phyloP scores from a whole-genome alignment of 2,329 filamentous ascomycete genomes.

The Pseudogymnoascus sp. region DNA sequence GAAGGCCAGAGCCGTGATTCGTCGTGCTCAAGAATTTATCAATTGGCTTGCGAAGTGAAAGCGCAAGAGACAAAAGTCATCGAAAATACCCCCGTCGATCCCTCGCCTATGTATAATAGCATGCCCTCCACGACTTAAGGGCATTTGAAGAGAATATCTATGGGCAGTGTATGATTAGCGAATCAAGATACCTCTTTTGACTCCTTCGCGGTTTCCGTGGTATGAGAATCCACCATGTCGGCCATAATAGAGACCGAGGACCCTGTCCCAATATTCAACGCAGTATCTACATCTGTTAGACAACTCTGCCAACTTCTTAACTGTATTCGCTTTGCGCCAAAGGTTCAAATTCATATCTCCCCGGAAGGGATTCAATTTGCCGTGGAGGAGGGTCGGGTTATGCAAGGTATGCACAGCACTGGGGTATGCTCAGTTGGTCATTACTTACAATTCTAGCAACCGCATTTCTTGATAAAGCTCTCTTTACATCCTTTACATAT shows the following conservation, averaged over 20 bases:
- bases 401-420: constrained; percentile 65
- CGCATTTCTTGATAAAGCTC: constrained; percentile 77
- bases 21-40: background rate
- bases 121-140: background rate
- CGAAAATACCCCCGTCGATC: background rate
- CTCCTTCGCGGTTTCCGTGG: background rate
- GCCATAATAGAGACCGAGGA: constrained; percentile 19
- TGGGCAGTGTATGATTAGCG: constrained; percentile 9
- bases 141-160: background rate
- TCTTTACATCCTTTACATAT: constrained; percentile 81
- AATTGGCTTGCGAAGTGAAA: constrained; percentile 1
- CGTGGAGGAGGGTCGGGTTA: constrained; percentile 78
- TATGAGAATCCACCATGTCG: constrained; percentile 23
- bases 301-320: constrained; percentile 60
- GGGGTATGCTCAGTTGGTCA: background rate
- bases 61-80: constrained; percentile 6
- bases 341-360: constrained; percentile 65
- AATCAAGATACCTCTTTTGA: constrained; percentile 9
- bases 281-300: constrained; percentile 69
- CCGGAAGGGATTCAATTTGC: constrained; percentile 80
- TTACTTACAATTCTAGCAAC: constrained; percentile 42
- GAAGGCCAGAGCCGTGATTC: background rate
- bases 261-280: constrained; percentile 55
- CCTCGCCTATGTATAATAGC: constrained; percentile 3
- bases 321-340: constrained; percentile 49